phyloP scores from a whole-genome alignment of 768 basidiomycete species.

The Mycena albidolilacea region DNA sequence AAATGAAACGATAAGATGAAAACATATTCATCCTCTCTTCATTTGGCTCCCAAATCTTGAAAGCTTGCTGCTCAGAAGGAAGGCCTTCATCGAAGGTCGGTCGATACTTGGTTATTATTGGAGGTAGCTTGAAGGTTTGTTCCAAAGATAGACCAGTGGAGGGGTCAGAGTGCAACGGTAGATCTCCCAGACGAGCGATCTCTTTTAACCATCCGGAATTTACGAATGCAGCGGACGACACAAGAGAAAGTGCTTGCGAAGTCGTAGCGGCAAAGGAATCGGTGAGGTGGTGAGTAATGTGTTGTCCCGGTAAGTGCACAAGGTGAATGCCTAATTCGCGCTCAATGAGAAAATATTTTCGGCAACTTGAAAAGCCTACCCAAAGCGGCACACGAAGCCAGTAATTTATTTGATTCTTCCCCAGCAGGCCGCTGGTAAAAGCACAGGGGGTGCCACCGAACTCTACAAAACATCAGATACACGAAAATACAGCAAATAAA shows the following conservation, averaged over 20 bases:
- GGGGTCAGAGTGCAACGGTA: constrained; percentile 51
- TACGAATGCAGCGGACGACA: constrained; percentile 72
- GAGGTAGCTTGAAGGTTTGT: constrained; percentile 64
- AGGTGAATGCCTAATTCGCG: constrained; percentile 67
- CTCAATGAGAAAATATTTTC: constrained; percentile 8
- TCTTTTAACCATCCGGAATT: constrained; percentile 79
- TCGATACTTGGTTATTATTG: constrained; percentile 67
- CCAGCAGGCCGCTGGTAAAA: constrained; percentile 60
- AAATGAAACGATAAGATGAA: constrained; percentile 68
- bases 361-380: constrained; percentile 56
- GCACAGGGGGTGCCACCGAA: constrained; percentile 66
- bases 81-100: constrained; percentile 71
- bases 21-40: constrained; percentile 74
- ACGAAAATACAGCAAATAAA: not conserved
- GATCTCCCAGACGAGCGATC: constrained; percentile 65
- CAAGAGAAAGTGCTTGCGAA: constrained; percentile 68
- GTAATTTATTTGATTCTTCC: constrained; percentile 53
- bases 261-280: constrained; percentile 65
- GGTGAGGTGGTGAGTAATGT: constrained; percentile 77
- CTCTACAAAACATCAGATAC: constrained; percentile 48
- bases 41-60: constrained; percentile 77
- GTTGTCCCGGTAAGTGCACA: constrained; percentile 57
- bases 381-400: constrained; percentile 63
- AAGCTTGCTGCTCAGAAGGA: constrained; percentile 61
- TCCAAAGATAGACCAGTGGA: constrained; percentile 62